Percentiles rank a stretch among this genome's conserved stretches.
These are phyloP conservation scores for Patellifolia procumbens DNA, from an alignment of 179 eudicot genomes.

Conservation along the genomic window DNA sequence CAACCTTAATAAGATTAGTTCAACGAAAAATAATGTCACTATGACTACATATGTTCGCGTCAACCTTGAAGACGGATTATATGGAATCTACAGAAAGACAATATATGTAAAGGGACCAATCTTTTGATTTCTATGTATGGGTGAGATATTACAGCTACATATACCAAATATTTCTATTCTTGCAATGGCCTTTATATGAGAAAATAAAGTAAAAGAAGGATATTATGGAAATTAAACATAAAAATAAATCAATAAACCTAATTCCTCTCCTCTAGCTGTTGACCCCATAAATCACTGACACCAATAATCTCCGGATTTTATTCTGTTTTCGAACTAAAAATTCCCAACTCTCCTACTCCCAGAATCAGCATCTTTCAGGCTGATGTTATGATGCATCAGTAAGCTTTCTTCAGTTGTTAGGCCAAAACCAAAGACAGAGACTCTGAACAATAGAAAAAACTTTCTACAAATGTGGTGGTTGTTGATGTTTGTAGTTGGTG, in stretches of 20 bases:
- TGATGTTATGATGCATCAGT: conserved; percentile 15
- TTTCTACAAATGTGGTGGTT: conserved; percentile 58
- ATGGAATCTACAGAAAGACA: neutral
- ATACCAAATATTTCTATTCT: conserved; percentile 32
- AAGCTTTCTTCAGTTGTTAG: conserved; percentile 10
- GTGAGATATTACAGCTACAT: conserved; percentile 35
- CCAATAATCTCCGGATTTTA: conserved; percentile 22
- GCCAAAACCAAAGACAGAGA: conserved; percentile 8
- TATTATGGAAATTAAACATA: conserved; percentile 16
- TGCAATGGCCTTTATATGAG: conserved; percentile 29
- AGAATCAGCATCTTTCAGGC: conserved; percentile 23
- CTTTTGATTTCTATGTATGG: conserved; percentile 33
- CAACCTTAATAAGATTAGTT: neutral
- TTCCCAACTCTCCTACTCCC: conserved; percentile 27
- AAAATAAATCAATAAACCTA: conserved; percentile 33
- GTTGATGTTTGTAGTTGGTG: conserved; percentile 52
- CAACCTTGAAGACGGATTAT: neutral
- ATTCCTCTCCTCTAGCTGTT: conserved; percentile 26
- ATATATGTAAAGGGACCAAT: conserved; percentile 13
- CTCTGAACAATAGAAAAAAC: conserved; percentile 8
- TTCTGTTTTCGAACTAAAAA: conserved; percentile 24
- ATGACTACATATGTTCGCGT: neutral
- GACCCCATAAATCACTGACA: conserved; percentile 16
- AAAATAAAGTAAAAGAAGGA: conserved; percentile 4
- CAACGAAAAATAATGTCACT: neutral